Evolutionary conservation across 805 yeast species (phyloP), one percentile per base, ranked within the genome.

Genomic region (Komagataella ulmi): DNA sequence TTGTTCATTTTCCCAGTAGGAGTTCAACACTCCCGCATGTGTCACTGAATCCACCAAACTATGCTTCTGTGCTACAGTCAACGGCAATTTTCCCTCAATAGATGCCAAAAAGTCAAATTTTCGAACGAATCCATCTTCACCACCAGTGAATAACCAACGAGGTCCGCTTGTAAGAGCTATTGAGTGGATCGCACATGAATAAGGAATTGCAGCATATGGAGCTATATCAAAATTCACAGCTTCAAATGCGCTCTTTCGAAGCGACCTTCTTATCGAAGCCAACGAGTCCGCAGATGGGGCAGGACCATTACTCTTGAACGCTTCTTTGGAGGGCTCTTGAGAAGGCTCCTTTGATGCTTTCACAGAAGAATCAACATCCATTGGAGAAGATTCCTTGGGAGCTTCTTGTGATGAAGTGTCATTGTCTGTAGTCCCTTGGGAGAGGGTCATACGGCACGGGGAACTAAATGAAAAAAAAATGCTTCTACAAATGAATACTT

Each of bases 1-100:
- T 59, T 89, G 87, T 67, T 93, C 98, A 65, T 93, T 93, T 61
- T 91, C 98, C 97, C 97, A 93, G 68, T 88, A 91, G 0, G 93
- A 83, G 14, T 76, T 62, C 4, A 90, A 67, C 4, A 88, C 83
- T 6, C 98, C 99, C 0, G 89, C 93, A 60, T 85, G 83, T 7
- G 85, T 76, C 36, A 93, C 79, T 1, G 93, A 78, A 63, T 93
- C 99, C 21, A 88, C 88, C 49, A 89, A 72, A 49, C 87, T 85
- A 65, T 93, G 98, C 60, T 80, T 80, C 64, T 93, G 99, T 2
- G 96, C 88, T 54, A 89, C 86, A 0, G 98, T 91, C 50, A 93
- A 70, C 4, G 93, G 91, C 6, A 84, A 72, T 57, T 85, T 85
- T 17, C 97, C 97, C 59, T 86, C 90, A 21, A 93, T 76, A 1